Evolutionary conservation across 2,329 filamentous ascomycete genomes (phyloP).

Genomic region (Aureobasidium pullulans): DNA sequence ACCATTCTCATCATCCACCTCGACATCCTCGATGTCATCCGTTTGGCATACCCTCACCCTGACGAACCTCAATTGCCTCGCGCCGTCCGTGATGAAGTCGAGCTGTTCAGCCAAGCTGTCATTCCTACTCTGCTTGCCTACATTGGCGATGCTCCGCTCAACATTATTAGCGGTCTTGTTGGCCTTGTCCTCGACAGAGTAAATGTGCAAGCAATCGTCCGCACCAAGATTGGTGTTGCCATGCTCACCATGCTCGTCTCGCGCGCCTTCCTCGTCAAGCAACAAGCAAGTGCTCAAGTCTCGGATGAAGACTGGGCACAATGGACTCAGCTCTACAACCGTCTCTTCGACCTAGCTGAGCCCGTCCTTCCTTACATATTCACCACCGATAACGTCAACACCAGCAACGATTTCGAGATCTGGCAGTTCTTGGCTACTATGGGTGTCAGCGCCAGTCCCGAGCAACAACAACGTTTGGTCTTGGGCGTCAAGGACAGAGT

Average conservation of each 20-base stretch:
- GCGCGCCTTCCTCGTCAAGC: conserved; percentile 86
- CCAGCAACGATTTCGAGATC: conserved; percentile 78
- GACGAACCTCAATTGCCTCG: conserved; percentile 68
- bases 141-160: conserved; percentile 81
- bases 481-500: conserved; percentile 96
- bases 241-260: conserved; percentile 92
- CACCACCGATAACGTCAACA: conserved; percentile 77
- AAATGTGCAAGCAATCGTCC: conserved; percentile 75
- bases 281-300: conserved; percentile 59
- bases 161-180: conserved; percentile 84
- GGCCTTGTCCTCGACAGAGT: conserved; percentile 75
- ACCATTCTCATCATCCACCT: conserved; percentile 95
- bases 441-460: conserved; percentile 84
- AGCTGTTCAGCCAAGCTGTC: conserved; percentile 79
- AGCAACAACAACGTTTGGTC: conserved; percentile 91
- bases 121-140: conserved; percentile 87
- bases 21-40: conserved; percentile 84
- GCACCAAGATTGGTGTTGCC: conserved; percentile 79
- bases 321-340: conserved; percentile 77
- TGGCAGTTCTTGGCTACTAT: conserved; percentile 97
- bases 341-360: conserved; percentile 80
- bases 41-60: conserved; percentile 62
- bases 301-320: conserved; percentile 69
- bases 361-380: conserved; percentile 79
- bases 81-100: conserved; percentile 80